phyloP scores from a whole-genome alignment of 2,329 filamentous ascomycete genomes.

The Arachnopeziza araneosa region DNA sequence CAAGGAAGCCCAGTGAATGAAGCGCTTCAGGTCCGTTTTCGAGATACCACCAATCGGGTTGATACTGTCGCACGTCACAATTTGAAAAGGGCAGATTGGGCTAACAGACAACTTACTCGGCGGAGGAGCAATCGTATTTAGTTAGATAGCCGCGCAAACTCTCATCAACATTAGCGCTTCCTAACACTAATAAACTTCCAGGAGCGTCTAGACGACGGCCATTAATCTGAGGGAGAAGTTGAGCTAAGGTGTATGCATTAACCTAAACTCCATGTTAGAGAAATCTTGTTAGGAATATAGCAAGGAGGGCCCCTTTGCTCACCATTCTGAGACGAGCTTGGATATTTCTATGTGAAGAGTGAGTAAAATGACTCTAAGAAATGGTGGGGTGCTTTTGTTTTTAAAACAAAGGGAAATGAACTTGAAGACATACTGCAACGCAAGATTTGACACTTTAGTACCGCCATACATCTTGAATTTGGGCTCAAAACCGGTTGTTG shows the following conservation, averaged over 20 bases:
- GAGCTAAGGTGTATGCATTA: slow-evolving; percentile 52
- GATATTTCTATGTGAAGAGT: slow-evolving; percentile 40
- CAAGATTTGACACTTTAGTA: slow-evolving; percentile 41
- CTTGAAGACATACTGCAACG: slow-evolving; percentile 30
- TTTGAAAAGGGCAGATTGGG: too few species aligned
- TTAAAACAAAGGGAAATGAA: too few species aligned
- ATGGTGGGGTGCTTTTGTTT: too few species aligned
- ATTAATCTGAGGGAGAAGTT: slow-evolving; percentile 52
- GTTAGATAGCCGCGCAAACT: slow-evolving; percentile 52
- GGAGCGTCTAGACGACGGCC: slow-evolving; percentile 36
- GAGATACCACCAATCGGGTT: slow-evolving; percentile 57
- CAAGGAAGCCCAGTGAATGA: slow-evolving; percentile 56
- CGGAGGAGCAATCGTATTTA: slow-evolving; percentile 1
- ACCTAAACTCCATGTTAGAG: slow-evolving; percentile 35
- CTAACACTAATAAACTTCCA: slow-evolving; percentile 53
- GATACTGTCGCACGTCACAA: slow-evolving; percentile 29
- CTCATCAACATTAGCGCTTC: slow-evolving; percentile 61
- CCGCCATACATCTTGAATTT: slow-evolving; percentile 57
- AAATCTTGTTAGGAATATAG: background rate
- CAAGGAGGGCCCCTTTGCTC: slow-evolving; percentile 53
- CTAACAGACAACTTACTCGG: too few species aligned
- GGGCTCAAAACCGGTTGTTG: slow-evolving; percentile 54
- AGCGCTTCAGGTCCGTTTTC: slow-evolving; percentile 65
- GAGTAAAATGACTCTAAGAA: too few species aligned
- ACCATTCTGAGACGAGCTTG: slow-evolving; percentile 60